Conservation (phyloP, 306 rosid genomes). For the Canavalia gladiata region DNA sequence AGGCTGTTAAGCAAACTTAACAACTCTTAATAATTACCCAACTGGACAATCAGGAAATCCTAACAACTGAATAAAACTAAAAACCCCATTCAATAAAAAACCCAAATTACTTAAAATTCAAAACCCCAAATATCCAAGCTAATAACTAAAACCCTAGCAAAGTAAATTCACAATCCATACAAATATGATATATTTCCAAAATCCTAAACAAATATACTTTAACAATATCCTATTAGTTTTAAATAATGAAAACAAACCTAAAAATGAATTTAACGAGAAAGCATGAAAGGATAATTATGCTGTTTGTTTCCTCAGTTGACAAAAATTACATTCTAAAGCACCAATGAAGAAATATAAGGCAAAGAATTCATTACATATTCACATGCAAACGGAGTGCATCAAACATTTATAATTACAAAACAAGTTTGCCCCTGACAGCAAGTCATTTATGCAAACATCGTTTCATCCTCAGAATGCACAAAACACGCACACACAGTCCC, state of each 20-base stretch:
- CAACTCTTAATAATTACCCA: neutral
- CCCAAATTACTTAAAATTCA: slow-evolving; percentile 4
- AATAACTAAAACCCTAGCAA: slow-evolving; percentile 6
- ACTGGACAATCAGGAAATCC: neutral
- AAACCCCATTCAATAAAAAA: neutral
- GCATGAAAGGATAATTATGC: slow-evolving; percentile 16
- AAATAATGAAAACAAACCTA: neutral
- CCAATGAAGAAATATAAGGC: neutral
- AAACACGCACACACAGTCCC: neutral
- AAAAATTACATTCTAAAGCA: slow-evolving; percentile 9
- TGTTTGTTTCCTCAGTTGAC: neutral
- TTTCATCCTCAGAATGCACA: neutral
- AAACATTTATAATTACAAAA: neutral
- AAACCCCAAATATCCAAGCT: slow-evolving; percentile 7
- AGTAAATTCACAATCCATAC: slow-evolving; percentile 4
- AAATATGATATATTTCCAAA: neutral
- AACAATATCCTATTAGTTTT: neutral
- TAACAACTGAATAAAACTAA: neutral
- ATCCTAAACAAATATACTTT: slow-evolving; percentile 5
- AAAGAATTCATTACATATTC: neutral
- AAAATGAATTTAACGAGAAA: slow-evolving; percentile 21
- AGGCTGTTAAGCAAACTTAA: neutral
- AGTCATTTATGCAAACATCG: neutral
- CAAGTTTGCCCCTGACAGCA: slow-evolving; percentile 26
- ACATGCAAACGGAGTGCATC: neutral